Base-by-base conservation (phyloP, 2,329 filamentous ascomycete genomes). In the Microcyclosporella mali region DNA sequence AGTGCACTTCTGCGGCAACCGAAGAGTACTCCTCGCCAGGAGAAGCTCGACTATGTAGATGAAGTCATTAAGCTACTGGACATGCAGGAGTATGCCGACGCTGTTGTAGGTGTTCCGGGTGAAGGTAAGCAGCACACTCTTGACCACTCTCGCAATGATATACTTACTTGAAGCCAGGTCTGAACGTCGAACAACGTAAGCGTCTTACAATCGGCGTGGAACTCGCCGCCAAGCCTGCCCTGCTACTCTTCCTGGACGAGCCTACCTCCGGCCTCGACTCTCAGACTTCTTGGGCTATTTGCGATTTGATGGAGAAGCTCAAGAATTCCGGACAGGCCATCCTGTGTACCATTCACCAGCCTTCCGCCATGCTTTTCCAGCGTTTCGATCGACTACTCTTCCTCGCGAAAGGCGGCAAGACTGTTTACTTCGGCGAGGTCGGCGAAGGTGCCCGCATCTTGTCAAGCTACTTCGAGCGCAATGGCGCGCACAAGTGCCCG, bases 341-440 rank as follows among this genome's bases (percentile, higher is more conserved):
- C 66, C 80, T 95, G n/a, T 95, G 88, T 70, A 95, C 90, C 0
- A 95, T 95, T 48, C 90, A 97, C 64, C 90, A 97, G 66, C 90
- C 90, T n/a, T 94, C 87, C 11, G 88, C 89, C 27, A 88, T 94
- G 76, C 75, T 95, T 40, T 95, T 95, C 72, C 86, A 95, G 63
- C 84, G 87, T 45, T 95, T 92, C 61, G 86, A 92, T 58, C 78
- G 84, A 45, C 76, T 92, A 6, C 73, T 90, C 25, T 87, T 92
- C 70, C 70, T 92, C 12, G 81, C 82, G 27, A 82, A 78, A 58
- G 85, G 85, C 43, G 86, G 86, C 43, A 77, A 73, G 60, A 88
- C 84, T 1, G 83, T 90, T 34, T 92, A 92, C 70, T 90, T 88
- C 58, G 86, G 85, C 42, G 79, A 86, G 3, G 82, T 90, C 45